Conservation (phyloP, 2,329 filamentous ascomycete species). For the Colletotrichum sp. region DNA sequence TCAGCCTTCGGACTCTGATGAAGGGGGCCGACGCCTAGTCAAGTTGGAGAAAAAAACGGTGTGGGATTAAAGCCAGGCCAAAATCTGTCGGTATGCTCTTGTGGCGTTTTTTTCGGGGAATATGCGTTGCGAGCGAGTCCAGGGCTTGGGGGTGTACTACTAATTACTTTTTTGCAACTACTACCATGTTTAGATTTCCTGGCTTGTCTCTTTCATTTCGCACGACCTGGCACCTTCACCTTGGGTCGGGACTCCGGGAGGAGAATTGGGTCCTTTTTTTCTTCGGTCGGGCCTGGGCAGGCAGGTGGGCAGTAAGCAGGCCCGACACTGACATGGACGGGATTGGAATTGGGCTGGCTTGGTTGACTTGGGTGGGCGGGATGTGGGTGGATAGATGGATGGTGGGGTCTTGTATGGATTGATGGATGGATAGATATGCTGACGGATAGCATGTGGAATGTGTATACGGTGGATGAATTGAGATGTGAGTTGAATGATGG, state of each 20-base stretch:
- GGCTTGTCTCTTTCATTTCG: background rate
- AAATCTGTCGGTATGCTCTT: background rate
- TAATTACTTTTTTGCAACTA: background rate
- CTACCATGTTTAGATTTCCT: background rate
- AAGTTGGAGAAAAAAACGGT: background rate
- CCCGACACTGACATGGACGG: background rate
- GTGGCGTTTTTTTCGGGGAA: conserved; percentile 6
- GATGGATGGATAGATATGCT: background rate
- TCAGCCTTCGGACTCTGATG: conserved; percentile 66
- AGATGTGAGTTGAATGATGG: background rate
- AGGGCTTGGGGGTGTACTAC: background rate
- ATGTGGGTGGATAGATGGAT: background rate
- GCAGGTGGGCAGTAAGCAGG: background rate
- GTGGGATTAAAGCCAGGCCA: background rate
- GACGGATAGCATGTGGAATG: background rate
- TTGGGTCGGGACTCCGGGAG: background rate
- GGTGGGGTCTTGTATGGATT: background rate
- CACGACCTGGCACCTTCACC: background rate
- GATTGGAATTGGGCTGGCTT: background rate
- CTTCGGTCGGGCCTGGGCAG: background rate
- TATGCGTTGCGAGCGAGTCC: conserved; percentile 17
- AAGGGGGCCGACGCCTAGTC: conserved; percentile 38
- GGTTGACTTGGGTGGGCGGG: background rate
- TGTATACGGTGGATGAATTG: background rate
- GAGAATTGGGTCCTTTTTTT: background rate